These are phyloP conservation scores for Butyriboletus loyo DNA, from an alignment of 768 basidiomycete genomes.

Conservation along the genomic window DNA sequence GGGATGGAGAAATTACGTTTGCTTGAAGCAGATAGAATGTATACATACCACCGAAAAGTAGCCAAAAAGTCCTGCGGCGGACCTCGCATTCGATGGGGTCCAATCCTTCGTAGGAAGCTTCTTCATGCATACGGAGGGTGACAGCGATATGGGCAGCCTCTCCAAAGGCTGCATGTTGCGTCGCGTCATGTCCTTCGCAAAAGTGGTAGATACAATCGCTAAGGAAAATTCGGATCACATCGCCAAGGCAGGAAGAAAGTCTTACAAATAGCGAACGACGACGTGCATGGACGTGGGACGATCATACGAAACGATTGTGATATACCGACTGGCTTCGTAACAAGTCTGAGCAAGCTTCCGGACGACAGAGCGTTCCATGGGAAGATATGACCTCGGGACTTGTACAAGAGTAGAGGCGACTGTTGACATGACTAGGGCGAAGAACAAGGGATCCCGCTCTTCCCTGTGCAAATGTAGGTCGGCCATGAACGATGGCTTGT, in stretches of 20 bases:
- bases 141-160: slow-evolving; percentile 84
- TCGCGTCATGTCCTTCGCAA: slow-evolving; percentile 84
- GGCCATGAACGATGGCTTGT: slow-evolving; percentile 91
- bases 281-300: slow-evolving; percentile 83
- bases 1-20: neutral
- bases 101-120: slow-evolving; percentile 74
- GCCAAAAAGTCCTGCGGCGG: slow-evolving; percentile 83
- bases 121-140: slow-evolving; percentile 83
- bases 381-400: slow-evolving; percentile 83
- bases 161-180: slow-evolving; percentile 83
- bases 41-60: slow-evolving; percentile 77
- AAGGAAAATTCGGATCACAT: slow-evolving; percentile 8
- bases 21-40: neutral
- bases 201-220: slow-evolving; percentile 87
- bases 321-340: slow-evolving; percentile 78
- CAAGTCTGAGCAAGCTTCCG: slow-evolving; percentile 79
- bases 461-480: slow-evolving; percentile 78
- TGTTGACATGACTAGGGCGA: slow-evolving; percentile 85
- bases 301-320: slow-evolving; percentile 77
- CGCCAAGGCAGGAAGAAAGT: slow-evolving; percentile 9
- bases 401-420: slow-evolving; percentile 86
- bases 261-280: slow-evolving; percentile 86
- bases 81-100: slow-evolving; percentile 89
- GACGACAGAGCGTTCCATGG: slow-evolving; percentile 83
- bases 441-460: slow-evolving; percentile 87